Evolutionary conservation across 768 basidiomycete genomes (phyloP).

Genomic region (Mycena galericulata): DNA sequence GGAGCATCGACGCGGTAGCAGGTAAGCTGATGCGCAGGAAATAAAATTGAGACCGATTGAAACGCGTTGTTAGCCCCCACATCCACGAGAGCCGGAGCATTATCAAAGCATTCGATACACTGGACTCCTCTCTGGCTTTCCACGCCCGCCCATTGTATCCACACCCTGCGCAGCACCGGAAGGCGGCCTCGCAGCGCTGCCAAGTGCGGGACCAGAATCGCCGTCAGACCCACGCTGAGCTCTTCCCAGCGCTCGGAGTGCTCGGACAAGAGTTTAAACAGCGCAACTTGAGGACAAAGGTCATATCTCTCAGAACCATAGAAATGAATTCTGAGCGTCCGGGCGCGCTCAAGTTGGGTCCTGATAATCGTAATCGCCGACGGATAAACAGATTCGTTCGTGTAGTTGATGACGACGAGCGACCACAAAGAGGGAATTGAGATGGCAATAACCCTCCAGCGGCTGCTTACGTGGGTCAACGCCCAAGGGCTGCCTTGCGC

Average conservation of each 20-base stretch:
- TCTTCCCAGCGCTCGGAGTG: constrained; percentile 6
- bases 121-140: neutral
- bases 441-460: neutral
- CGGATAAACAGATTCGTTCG: neutral
- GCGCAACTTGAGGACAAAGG: neutral
- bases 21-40: constrained; percentile 4
- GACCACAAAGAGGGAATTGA: neutral
- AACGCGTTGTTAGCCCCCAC: neutral
- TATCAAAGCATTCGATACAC: neutral
- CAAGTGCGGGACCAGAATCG: neutral
- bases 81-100: neutral
- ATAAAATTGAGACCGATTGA: neutral
- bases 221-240: neutral
- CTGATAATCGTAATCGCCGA: neutral
- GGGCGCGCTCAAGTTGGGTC: neutral
- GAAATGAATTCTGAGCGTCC: neutral
- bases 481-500: neutral
- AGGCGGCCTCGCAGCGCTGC: neutral
- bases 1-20: neutral
- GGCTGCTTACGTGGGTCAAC: neutral
- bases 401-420: neutral
- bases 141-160: neutral
- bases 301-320: neutral
- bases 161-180: neutral
- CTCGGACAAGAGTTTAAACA: neutral